Conservation (phyloP, 345 rosid genomes). For the Citrus hindsii region DNA sequence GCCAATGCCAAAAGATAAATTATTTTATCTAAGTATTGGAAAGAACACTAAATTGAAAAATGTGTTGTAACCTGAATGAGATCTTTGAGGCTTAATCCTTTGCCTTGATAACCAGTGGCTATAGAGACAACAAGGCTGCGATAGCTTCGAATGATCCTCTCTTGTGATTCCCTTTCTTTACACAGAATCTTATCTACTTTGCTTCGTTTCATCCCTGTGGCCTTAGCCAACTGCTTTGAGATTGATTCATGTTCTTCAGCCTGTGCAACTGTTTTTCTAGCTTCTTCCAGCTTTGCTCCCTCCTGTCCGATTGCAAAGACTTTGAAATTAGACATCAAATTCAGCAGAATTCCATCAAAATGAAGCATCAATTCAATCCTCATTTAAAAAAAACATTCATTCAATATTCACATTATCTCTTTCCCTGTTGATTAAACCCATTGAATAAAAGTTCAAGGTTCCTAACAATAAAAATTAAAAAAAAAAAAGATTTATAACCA, state of each 20-base stretch:
- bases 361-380: too few species aligned
- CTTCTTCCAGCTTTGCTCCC: constrained; percentile 43
- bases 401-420: not conserved
- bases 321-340: not conserved
- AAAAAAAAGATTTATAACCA: not conserved
- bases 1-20: not conserved
- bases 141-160: constrained; percentile 40
- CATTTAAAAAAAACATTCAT: not conserved
- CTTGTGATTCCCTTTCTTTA: constrained; percentile 43
- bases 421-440: not conserved
- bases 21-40: not conserved
- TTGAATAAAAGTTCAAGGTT: too few species aligned
- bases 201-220: constrained; percentile 22
- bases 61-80: constrained; percentile 40
- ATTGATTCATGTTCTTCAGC: constrained; percentile 25
- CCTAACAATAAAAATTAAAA: not conserved
- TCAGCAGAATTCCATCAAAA: too few species aligned
- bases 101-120: constrained; percentile 48
- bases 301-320: not conserved
- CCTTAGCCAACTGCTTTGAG: constrained; percentile 26
- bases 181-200: constrained; percentile 35
- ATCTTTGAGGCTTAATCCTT: constrained; percentile 52
- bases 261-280: constrained; percentile 30
- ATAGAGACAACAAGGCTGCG: constrained; percentile 48
- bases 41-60: not conserved